phyloP scores from a whole-genome alignment of 176 grass and related monocot genomes.

The Bonia amplexicaulis region DNA sequence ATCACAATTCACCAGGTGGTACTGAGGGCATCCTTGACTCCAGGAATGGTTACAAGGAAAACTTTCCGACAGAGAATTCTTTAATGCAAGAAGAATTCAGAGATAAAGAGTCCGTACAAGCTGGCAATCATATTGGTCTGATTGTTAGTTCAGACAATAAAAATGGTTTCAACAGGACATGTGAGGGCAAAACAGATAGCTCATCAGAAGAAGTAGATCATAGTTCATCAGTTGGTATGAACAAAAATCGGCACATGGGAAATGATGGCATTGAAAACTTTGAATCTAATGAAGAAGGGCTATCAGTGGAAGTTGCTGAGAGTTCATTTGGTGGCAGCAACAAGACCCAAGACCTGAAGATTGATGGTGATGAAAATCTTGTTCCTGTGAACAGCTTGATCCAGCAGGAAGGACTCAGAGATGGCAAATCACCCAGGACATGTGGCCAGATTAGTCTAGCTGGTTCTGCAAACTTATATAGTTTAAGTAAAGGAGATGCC shows the following conservation, averaged over 20 bases:
- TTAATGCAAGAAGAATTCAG: conserved; percentile 11
- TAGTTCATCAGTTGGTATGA: background rate
- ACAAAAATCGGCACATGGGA: background rate
- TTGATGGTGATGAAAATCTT: conserved; percentile 28
- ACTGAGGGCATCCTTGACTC: conserved; percentile 26
- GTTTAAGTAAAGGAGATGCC: background rate
- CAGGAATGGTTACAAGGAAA: conserved; percentile 8
- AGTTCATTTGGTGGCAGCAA: background rate
- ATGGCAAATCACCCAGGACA: conserved; percentile 22
- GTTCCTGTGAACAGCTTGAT: background rate
- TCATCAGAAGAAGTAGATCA: background rate
- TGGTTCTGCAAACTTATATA: conserved; percentile 12
- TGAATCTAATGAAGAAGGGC: background rate
- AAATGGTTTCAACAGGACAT: background rate
- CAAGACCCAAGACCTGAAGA: conserved; percentile 16
- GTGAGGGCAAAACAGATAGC: conserved; percentile 12
- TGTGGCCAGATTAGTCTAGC: background rate
- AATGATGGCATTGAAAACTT: conserved; percentile 12
- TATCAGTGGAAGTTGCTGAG: background rate
- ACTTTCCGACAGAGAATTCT: background rate
- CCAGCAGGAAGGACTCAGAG: conserved; percentile 28
- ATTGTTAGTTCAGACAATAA: conserved; percentile 10
- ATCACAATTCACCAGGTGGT: conserved; percentile 2
- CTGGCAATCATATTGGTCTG: background rate
- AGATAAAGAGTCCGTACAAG: background rate